phyloP scores from a whole-genome alignment of 2,329 filamentous ascomycete species.

The Fusarium chlamydosporum region DNA sequence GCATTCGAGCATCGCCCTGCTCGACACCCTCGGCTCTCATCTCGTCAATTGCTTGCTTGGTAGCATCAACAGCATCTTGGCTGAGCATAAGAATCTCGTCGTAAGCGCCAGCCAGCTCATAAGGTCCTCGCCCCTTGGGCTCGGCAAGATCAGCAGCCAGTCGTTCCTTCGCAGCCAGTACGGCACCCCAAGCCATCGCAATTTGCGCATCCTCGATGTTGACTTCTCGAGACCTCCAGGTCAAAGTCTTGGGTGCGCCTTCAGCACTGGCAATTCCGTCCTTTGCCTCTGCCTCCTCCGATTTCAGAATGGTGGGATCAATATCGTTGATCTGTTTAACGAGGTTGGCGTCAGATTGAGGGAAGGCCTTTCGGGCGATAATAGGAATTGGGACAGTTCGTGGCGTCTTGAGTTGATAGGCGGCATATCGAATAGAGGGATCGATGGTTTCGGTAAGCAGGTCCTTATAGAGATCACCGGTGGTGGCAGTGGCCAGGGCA shows the following conservation, averaged over 20 bases:
- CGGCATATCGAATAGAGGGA: slow-evolving; percentile 92
- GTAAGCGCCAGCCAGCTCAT: slow-evolving; percentile 86
- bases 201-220: slow-evolving; percentile 94
- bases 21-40: slow-evolving; percentile 85
- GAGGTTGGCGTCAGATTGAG: slow-evolving; percentile 72
- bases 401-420: slow-evolving; percentile 90
- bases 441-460: slow-evolving; percentile 88
- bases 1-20: slow-evolving; percentile 88
- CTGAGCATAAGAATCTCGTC: slow-evolving; percentile 91
- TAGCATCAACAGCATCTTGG: slow-evolving; percentile 94
- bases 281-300: slow-evolving; percentile 63
- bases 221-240: slow-evolving; percentile 88
- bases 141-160: slow-evolving; percentile 65
- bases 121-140: slow-evolving; percentile 62
- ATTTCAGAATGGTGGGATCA: slow-evolving; percentile 76
- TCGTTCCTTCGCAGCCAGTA: slow-evolving; percentile 67
- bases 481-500: slow-evolving; percentile 72
- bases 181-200: slow-evolving; percentile 82
- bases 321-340: slow-evolving; percentile 77
- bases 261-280: slow-evolving; percentile 65
- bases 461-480: slow-evolving; percentile 86
- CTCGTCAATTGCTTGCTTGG: slow-evolving; percentile 93
- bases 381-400: slow-evolving; percentile 85
- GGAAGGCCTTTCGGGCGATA: slow-evolving; percentile 85
- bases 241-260: slow-evolving; percentile 79